These are phyloP conservation scores for Aspergillus sp. DNA, from an alignment of 2,329 filamentous ascomycete genomes.

Conservation along the genomic window DNA sequence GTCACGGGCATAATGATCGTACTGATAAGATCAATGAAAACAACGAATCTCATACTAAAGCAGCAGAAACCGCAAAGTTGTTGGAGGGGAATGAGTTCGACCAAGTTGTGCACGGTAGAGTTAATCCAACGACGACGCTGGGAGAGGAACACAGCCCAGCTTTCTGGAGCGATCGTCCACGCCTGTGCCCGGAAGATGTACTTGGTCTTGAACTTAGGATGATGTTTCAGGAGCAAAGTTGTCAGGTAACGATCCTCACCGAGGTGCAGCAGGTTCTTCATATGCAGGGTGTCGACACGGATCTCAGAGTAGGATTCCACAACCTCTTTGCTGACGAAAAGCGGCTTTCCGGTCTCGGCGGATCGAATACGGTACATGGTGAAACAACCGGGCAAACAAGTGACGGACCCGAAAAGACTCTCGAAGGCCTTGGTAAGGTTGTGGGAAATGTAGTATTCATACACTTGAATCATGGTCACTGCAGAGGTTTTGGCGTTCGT, in stretches of 20 bases:
- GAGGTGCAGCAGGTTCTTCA: slow-evolving; percentile 96
- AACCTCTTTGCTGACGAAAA: slow-evolving; percentile 93
- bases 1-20: slow-evolving; percentile 92
- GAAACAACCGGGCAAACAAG: slow-evolving; percentile 97
- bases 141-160: slow-evolving; percentile 91
- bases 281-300: slow-evolving; percentile 95
- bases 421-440: slow-evolving; percentile 97
- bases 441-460: slow-evolving; percentile 99
- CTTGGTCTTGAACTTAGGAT: slow-evolving; percentile 96
- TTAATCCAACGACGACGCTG: slow-evolving; percentile 99
- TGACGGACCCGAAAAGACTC: slow-evolving; percentile 94
- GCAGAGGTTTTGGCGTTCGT: slow-evolving; percentile 92
- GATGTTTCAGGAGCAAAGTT: slow-evolving; percentile 88
- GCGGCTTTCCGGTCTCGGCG: slow-evolving; percentile 89
- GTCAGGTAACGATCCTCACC: slow-evolving; percentile 98
- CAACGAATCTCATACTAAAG: slow-evolving; percentile 98
- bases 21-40: slow-evolving; percentile 90
- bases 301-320: slow-evolving; percentile 88
- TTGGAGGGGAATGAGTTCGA: slow-evolving; percentile 89
- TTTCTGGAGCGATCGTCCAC: slow-evolving; percentile 96
- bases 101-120: slow-evolving; percentile 96
- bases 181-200: slow-evolving; percentile 91
- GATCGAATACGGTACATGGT: slow-evolving; percentile 98
- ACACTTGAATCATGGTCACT: slow-evolving; percentile 99
- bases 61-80: slow-evolving; percentile 99